Evolutionary conservation across 2,329 filamentous ascomycete species (phyloP), one percentile per base, ranked within the genome.

Genomic region (Macrophomina pseudophaseolina): DNA sequence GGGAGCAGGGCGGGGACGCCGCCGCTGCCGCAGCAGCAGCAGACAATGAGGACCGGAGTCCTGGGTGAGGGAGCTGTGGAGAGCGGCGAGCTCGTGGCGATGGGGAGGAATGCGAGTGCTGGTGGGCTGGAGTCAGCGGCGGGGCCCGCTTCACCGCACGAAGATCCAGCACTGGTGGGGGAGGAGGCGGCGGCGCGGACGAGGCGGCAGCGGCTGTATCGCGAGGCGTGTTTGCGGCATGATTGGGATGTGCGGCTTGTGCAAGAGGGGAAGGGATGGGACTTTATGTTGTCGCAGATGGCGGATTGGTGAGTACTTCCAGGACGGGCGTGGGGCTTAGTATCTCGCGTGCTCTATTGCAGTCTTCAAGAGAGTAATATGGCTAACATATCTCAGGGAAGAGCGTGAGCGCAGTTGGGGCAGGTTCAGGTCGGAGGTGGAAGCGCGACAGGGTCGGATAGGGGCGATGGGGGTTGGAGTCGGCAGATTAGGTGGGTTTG

Each of bases 91-190:
- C 12, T 2, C 16, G 16, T 35, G 32, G 6, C 14, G 49, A 32
- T 54, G n/a, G 16, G 33, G 52, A 8, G n/a, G 6, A 12, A 12
- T 28, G 16, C 14, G 28, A 30, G 48, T n/a, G 5, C 3, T 33
- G 35, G n/a, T 52, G 8, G 5, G 5, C 28, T 32, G 8, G 3
- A 28, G 5, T 16, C 51, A 1, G 28, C 14, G 3, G 49, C 66
- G n/a, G 70, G 70, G 28, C 76, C 76, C 42, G 51, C 80, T 46
- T 81, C 84, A 6, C 88, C 87, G 2, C 81, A 89, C 18, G 89
- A 91, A 76, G 89, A 91, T 70, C 89, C 88, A 0, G 84, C 88
- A 66, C 79, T 91, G 9, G 89, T 91, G 1, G 89, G 89, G 40
- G 88, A 90, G 77, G 83, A 83, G 60, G 89, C 88, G 3, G 89